Base-by-base conservation (phyloP, 768 basidiomycete genomes). In the Macrocybe gigantea region DNA sequence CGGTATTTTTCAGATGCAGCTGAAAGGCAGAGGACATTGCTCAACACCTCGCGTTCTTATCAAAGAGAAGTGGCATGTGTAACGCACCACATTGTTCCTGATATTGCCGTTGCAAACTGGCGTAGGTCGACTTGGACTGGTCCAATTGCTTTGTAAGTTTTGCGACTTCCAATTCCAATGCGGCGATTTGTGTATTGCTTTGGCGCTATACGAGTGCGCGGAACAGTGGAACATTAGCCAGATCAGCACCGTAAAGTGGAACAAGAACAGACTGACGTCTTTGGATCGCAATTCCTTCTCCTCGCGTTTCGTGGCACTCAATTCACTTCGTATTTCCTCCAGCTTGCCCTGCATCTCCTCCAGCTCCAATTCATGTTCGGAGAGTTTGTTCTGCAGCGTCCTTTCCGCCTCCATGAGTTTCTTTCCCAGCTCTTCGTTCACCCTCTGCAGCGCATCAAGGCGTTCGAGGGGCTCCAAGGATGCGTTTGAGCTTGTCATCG, bases 221-320 rank as follows among this genome's bases (percentile, higher is more conserved):
- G 8, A 47, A 48, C 5, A 51, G 47, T 49, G 14, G 33, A 39
- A 22, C 4, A 44, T 33, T 38, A 50, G 10, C 38, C 30, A n/a
- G n/a, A 31, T 34, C 35, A 31, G 14, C 12, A 14, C 30, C 13
- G 35, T 12, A 38, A 10, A 43, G 45, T 49, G 11, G 39, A 51
- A 48, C 34, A 44, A 41, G 29, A 52, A 36, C 48, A 37, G 14
- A 55, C 67, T 55, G 49, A 90, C 90, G 73, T 96, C 94, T 64
- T 93, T 94, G 9, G 78, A 72, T 39, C 89, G 74, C 54, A 95
- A 65, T 58, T 97, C 94, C 67, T 97, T 96, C 65, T 97, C 93
- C 57, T 97, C 93, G 36, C 89, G 78, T 63, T 90, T 88, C 5
- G 87, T 84, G 5, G 85, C 76, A 10, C 73, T 82, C 6, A 96